These are phyloP conservation scores for Colletotrichum eleusines DNA, from an alignment of 2,329 filamentous ascomycete species.

Conservation along the genomic window DNA sequence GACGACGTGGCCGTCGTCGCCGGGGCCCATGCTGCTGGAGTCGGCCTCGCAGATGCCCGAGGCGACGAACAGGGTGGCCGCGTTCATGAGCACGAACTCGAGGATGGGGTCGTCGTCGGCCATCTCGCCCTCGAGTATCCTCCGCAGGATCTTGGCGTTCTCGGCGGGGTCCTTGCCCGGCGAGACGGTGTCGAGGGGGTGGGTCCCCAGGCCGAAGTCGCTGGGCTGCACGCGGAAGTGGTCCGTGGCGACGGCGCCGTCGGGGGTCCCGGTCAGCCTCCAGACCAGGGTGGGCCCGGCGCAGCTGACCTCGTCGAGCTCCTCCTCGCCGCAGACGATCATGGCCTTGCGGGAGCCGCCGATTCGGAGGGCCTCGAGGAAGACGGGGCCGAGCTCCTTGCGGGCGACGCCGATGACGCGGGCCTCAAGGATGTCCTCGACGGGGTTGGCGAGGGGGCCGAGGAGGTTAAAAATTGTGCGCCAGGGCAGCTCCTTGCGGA, in stretches of 20 bases:
- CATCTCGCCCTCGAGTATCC: conserved; percentile 80
- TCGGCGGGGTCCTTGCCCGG: conserved; percentile 87
- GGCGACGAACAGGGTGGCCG: conserved; percentile 86
- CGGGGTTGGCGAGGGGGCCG: conserved; percentile 90
- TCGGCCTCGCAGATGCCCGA: conserved; percentile 90
- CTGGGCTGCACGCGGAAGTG: conserved; percentile 82
- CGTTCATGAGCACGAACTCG: conserved; percentile 95
- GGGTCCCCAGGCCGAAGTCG: conserved; percentile 86
- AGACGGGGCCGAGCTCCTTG: conserved; percentile 86
- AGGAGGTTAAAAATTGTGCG: conserved; percentile 98
- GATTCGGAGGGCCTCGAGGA: conserved; percentile 84
- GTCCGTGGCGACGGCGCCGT: conserved; percentile 67
- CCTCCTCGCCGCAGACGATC: conserved; percentile 93
- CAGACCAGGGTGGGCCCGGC: conserved; percentile 91
- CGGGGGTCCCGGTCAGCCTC: conserved; percentile 67
- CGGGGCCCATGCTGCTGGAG: conserved; percentile 80
- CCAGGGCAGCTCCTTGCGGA: conserved; percentile 90
- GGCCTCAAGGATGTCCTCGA: conserved; percentile 86
- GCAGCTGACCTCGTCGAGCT: conserved; percentile 95
- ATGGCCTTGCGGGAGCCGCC: conserved; percentile 85
- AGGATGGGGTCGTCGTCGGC: conserved; percentile 84
- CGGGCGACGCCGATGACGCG: conserved; percentile 94
- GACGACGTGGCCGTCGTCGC: conserved; percentile 84
- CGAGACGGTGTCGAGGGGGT: conserved; percentile 82
- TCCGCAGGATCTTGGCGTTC: conserved; percentile 87